Base-by-base conservation (phyloP, 2,329 filamentous ascomycete genomes). In the Pseudocercospora eumusae region DNA sequence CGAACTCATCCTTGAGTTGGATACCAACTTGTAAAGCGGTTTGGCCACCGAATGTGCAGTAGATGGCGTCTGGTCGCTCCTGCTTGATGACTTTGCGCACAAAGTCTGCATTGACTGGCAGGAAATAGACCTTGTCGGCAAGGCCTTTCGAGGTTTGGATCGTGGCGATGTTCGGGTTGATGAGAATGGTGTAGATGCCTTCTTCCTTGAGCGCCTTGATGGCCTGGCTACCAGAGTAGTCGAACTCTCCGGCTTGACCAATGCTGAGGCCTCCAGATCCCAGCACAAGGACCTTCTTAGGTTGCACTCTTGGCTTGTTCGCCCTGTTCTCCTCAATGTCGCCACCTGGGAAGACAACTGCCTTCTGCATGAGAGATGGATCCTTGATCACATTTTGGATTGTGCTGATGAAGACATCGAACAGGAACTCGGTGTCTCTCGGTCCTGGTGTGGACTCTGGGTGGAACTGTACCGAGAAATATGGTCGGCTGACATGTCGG, bases 391-490 rank as follows among this genome's bases (percentile, higher is more conserved):
- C 89, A 70, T 88, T 84, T 73, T 85, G 81, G 68, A 98, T 91
- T 20, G 92, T 90, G 78, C 89, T 81, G 74, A 99, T 90, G 81
- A 99, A 99, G 66, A 98, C 92, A 77, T 99, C 93, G 68, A 99
- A 99, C 25, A 99, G 83, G 75, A 91, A 97, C 76, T 99, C 95
- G 27, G 95, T 99, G 75, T 99, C 95, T 36, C 92, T 86, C 56
- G 95, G 95, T 61, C 95, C 95, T 2, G 95, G 95, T 0, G 92
- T 96, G 81, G 93, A 96, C 79, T 99, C 95, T 0, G 95, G 95
- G 75, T 99, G 95, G 81, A 99, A 99, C 76, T 99, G 95, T n/a
- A 98, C 95, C 82, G 92, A 97, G 83, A 99, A 99, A 81, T 93
- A 96, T 56, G 95, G 95, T 73, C 88, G 90, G 76, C 82, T 85